Evolutionary conservation across 2,329 filamentous ascomycete genomes (phyloP).

Genomic region (Plenodomus biglobosus): DNA sequence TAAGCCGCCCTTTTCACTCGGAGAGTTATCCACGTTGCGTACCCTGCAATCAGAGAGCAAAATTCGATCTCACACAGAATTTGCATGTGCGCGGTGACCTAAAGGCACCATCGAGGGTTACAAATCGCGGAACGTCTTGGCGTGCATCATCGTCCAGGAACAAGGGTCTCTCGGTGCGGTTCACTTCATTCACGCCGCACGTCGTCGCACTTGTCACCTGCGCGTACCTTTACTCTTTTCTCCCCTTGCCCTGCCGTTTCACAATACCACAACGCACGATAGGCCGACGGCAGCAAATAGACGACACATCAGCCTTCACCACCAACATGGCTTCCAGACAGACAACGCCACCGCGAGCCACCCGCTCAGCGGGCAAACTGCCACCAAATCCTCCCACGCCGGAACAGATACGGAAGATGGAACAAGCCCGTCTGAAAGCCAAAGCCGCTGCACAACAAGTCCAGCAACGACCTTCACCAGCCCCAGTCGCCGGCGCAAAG

Average conservation of each 20-base stretch:
- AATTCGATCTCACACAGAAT: background rate
- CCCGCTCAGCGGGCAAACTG: conserved; percentile 43
- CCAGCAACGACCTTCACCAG: conserved; percentile 27
- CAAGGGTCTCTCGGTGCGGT: conserved; percentile 19
- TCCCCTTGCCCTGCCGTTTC: background rate
- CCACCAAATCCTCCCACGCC: conserved; percentile 57
- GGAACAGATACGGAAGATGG: conserved; percentile 64
- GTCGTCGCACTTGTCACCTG: conserved; percentile 17
- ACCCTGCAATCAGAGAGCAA: too few relatives aligned
- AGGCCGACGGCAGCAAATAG: too few relatives aligned
- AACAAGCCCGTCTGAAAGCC: conserved; percentile 82
- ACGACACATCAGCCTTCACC: background rate
- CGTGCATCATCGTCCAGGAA: conserved; percentile 36
- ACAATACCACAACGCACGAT: background rate
- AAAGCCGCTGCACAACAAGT: conserved; percentile 70
- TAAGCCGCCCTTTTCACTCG: conserved; percentile 21
- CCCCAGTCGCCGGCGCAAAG: conserved; percentile 62
- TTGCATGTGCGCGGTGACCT: conserved; percentile 10
- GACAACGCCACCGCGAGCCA: conserved; percentile 52
- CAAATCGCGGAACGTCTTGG: conserved; percentile 29
- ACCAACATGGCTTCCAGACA: conserved; percentile 45
- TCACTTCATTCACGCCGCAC: conserved; percentile 5
- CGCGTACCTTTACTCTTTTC: conserved; percentile 1
- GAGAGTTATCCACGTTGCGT: too few relatives aligned
- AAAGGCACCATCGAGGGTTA: conserved; percentile 8